phyloP scores from a whole-genome alignment of 768 basidiomycete species.

The Lactifluus piperatus region DNA sequence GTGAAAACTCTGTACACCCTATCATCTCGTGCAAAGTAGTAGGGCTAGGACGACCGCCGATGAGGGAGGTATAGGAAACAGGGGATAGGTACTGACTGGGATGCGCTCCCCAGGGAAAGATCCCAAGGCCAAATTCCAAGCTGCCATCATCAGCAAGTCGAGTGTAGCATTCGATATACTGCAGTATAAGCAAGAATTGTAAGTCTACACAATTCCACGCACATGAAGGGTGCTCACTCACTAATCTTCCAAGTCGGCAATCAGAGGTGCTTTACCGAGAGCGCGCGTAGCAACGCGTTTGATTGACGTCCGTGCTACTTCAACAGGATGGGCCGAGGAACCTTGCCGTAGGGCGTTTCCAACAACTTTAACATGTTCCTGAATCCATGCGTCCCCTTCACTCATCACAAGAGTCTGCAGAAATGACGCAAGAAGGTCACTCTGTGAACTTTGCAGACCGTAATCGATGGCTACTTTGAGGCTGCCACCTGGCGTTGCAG shows the following conservation, averaged over 20 bases:
- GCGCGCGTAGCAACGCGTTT: slow-evolving; percentile 83
- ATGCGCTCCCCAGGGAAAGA: slow-evolving; percentile 53
- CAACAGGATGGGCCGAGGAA: slow-evolving; percentile 63
- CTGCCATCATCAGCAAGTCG: slow-evolving; percentile 74
- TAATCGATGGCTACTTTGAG: slow-evolving; percentile 90
- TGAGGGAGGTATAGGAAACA: not conserved
- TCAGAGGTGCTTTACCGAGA: slow-evolving; percentile 65
- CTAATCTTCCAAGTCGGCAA: slow-evolving; percentile 88
- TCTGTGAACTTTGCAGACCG: slow-evolving; percentile 72
- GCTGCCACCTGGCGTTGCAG: slow-evolving; percentile 47
- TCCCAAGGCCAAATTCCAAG: slow-evolving; percentile 63
- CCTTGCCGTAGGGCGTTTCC: slow-evolving; percentile 62
- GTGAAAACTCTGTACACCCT: slow-evolving; percentile 67
- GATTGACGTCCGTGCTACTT: slow-evolving; percentile 65
- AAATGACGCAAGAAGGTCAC: slow-evolving; percentile 83
- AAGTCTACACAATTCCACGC: not conserved
- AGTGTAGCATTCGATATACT: slow-evolving; percentile 86
- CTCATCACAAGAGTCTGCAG: slow-evolving; percentile 95
- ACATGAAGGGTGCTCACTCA: slow-evolving; percentile 49
- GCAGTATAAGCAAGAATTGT: not conserved
- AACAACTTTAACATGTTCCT: slow-evolving; percentile 56
- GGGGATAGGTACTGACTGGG: slow-evolving; percentile 45
- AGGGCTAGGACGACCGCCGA: slow-evolving; percentile 37
- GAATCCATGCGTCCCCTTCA: slow-evolving; percentile 90
- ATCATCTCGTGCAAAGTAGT: slow-evolving; percentile 90